Base-by-base conservation (phyloP, 2,329 filamentous ascomycete genomes). In the Ascochyta fabae region DNA sequence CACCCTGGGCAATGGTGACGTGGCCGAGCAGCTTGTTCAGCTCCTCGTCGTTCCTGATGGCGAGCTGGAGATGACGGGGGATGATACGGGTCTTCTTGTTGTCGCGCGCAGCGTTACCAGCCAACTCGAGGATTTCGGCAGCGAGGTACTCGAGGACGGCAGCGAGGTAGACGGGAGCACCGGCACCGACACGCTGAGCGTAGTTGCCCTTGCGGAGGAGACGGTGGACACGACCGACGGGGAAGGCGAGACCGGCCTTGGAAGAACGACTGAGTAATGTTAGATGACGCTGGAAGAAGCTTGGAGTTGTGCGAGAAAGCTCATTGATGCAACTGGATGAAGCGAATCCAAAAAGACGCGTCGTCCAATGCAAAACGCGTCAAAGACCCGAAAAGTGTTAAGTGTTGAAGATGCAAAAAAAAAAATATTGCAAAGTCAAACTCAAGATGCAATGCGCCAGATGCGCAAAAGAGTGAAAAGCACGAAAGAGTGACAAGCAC, bases 41-140 rank as follows among this genome's bases (percentile, higher is more conserved):
- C 83, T 99, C 95, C 87, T 98, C 94, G 80, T 98, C 94, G 84
- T 97, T 97, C 76, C 95, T 89, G 84, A 99, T 99, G 81, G 95
- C 95, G 71, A 99, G 92, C 85, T 99, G 95, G 43, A 99, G 88
- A 82, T 99, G 95, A 81, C 95, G 92, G 66, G 95, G 95, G 60
- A 98, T 99, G 84, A 99, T 99, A 90, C 95, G 93, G 66, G 94
- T 99, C 90, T 98, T 98, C 91, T 99, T 99, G 89, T 98, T 97
- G 84, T 99, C 95, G 73, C 95, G 94, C 64, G 95, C 95, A 74
- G 95, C 95, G 81, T 99, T 99, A 73, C 95, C 95, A 79, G 95
- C 95, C 83, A 99, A 84, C 83, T 99, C 95, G 75, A 99, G 92
- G 72, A 99, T 97, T 85, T 99, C 95, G 67, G 95, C 95, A 70